Conservation (phyloP, 108 stramenopile species). For the Pinguiococcus pyrenoidosus region DNA sequence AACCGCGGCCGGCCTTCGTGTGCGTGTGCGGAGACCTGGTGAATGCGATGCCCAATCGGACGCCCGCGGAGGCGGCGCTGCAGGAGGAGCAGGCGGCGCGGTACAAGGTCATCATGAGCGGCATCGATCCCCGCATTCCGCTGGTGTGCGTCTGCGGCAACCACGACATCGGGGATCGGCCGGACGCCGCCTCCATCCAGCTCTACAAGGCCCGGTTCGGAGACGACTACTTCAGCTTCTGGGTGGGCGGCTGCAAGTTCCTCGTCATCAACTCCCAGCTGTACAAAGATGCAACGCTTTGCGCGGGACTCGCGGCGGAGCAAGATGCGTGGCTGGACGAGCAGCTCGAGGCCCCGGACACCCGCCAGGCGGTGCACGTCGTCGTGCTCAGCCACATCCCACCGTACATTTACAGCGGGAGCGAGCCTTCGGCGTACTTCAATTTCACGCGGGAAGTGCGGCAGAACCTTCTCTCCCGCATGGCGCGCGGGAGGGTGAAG, state of each 20-base stretch:
- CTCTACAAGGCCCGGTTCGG: neutral
- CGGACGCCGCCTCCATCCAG: neutral
- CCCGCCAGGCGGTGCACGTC: no score
- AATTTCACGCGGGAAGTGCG: no score
- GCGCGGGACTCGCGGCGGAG: no score
- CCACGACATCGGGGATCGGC: constrained; percentile 1
- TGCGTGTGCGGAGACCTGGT: constrained; percentile 1
- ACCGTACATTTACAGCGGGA: no score
- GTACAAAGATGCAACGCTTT: neutral
- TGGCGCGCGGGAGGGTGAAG: no score
- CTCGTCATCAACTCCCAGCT: neutral
- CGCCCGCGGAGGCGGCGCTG: neutral
- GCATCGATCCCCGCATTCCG: neutral
- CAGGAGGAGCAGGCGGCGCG: neutral
- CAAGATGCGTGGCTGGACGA: no score
- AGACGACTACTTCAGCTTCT: constrained; percentile 3
- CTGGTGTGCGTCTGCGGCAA: constrained; percentile 7
- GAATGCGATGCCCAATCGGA: neutral
- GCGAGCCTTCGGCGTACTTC: no score
- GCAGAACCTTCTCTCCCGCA: no score
- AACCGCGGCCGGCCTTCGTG: constrained; percentile 1
- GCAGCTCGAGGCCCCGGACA: no score
- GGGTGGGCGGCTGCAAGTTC: neutral
- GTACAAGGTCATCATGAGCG: neutral
- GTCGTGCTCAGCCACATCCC: no score